A percentile compares a stretch with the other conserved stretches of the same genome.
These are phyloP conservation scores for Thymus quinquecostatus DNA, from an alignment of 257 asterid genomes.

Conservation along the genomic window DNA sequence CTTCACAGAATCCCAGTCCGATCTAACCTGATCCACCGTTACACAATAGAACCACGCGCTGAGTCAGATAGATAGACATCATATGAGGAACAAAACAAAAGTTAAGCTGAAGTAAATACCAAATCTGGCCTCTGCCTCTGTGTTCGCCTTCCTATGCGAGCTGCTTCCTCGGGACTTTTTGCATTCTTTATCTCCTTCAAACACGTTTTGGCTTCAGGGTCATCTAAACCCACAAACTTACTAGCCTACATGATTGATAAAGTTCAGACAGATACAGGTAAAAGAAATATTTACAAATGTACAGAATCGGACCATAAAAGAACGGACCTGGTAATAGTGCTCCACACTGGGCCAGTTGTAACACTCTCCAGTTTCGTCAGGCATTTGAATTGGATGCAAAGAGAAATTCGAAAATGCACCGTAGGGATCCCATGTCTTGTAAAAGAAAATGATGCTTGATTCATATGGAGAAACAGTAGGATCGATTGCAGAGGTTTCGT, in stretches of 20 bases:
- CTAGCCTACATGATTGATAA: slow-evolving; percentile 58
- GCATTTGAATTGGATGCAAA: slow-evolving; percentile 75
- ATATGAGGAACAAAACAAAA: slow-evolving; percentile 3
- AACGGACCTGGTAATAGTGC: slow-evolving; percentile 91
- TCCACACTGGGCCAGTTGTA: slow-evolving; percentile 86
- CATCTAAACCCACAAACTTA: slow-evolving; percentile 72
- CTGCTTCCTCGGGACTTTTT: slow-evolving; percentile 98
- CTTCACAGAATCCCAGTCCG: slow-evolving; percentile 84
- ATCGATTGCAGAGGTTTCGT: slow-evolving; percentile 82
- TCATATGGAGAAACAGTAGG: slow-evolving; percentile 88
- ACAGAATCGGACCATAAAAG: slow-evolving; percentile 23
- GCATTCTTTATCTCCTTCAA: slow-evolving; percentile 69
- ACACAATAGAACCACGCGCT: not conserved
- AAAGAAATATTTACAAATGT: slow-evolving; percentile 6
- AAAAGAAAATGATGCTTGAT: slow-evolving; percentile 85
- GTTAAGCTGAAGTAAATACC: slow-evolving; percentile 45
- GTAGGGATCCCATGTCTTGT: slow-evolving; percentile 95
- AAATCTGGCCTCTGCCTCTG: slow-evolving; percentile 76
- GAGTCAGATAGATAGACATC: slow-evolving; percentile 17
- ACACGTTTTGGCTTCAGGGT: slow-evolving; percentile 58
- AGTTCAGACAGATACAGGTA: slow-evolving; percentile 13
- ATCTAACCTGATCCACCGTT: slow-evolving; percentile 65
- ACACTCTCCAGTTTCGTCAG: slow-evolving; percentile 65
- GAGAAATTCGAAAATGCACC: slow-evolving; percentile 98
- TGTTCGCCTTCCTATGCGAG: slow-evolving; percentile 85